These are phyloP conservation scores for Microsporum canis DNA, from an alignment of 2,329 filamentous ascomycete genomes.

Conservation along the genomic window DNA sequence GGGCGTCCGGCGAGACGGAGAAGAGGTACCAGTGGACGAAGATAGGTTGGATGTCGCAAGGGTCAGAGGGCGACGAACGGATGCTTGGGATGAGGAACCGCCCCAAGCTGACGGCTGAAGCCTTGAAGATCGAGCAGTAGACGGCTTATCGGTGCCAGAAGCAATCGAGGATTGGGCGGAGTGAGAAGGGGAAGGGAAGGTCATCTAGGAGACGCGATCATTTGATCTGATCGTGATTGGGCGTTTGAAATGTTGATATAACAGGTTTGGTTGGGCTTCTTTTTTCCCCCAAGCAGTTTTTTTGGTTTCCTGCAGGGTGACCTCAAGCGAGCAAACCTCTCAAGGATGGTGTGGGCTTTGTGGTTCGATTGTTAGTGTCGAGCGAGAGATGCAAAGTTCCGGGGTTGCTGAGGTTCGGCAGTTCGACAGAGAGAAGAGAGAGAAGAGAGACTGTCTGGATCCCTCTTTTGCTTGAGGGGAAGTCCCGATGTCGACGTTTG, in stretches of 20 bases:
- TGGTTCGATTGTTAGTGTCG: background rate
- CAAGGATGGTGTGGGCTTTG: background rate
- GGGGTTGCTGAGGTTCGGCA: background rate
- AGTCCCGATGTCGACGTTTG: background rate
- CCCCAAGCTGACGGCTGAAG: conserved; percentile 47
- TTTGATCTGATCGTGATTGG: conserved; percentile 33
- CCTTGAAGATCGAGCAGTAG: conserved; percentile 33
- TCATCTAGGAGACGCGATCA: conserved; percentile 47
- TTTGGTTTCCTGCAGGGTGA: conserved; percentile 1
- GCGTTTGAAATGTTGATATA: background rate
- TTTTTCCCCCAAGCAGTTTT: no score
- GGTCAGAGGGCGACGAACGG: conserved; percentile 44
- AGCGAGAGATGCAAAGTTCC: background rate
- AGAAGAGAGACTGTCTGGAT: no score
- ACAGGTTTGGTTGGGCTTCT: background rate
- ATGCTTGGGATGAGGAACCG: conserved; percentile 43
- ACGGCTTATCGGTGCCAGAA: conserved; percentile 40
- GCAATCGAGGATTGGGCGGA: conserved; percentile 42
- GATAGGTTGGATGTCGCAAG: conserved; percentile 44
- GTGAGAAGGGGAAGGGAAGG: conserved; percentile 43
- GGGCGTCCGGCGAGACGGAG: conserved; percentile 34
- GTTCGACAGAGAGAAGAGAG: background rate
- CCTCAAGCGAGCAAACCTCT: background rate
- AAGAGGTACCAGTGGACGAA: conserved; percentile 30
- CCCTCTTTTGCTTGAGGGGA: background rate